phyloP scores from a whole-genome alignment of 208 protist species.

The Leishmania mexicana region DNA sequence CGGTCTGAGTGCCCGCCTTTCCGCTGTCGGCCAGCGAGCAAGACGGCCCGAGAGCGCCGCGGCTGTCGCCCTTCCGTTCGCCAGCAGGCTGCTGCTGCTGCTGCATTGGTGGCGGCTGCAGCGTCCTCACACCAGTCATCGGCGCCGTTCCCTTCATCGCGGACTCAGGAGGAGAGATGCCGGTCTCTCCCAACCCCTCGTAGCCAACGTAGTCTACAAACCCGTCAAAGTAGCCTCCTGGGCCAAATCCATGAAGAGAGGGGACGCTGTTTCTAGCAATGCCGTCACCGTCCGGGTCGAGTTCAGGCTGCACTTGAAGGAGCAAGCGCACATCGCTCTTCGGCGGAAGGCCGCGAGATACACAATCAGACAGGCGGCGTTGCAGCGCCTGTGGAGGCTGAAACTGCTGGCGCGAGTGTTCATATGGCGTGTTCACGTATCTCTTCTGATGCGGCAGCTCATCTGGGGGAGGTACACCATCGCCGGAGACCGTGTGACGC shows the following conservation, averaged over 20 bases:
- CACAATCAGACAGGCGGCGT: constrained; percentile 8
- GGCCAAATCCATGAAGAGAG: constrained; percentile 1
- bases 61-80: neutral
- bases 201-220: neutral
- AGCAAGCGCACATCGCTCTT: neutral
- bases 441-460: neutral
- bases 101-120: neutral
- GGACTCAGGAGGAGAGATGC: neutral
- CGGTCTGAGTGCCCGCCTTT: neutral
- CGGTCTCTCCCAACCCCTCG: neutral
- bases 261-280: neutral
- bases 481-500: neutral
- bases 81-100: neutral
- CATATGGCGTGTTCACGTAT: neutral
- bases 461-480: neutral
- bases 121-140: neutral
- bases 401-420: neutral
- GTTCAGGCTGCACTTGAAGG: neutral
- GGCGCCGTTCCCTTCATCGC: neutral
- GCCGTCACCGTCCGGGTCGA: neutral
- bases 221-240: constrained; percentile 3
- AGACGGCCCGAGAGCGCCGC: neutral
- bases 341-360: neutral
- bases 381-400: constrained; percentile 3
- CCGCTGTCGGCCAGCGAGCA: neutral